A percentile compares a stretch with the other conserved stretches of the same genome.
Evolutionary conservation across 352 stramenopile species (phyloP).

Genomic region (Phytophthora tubulina): DNA sequence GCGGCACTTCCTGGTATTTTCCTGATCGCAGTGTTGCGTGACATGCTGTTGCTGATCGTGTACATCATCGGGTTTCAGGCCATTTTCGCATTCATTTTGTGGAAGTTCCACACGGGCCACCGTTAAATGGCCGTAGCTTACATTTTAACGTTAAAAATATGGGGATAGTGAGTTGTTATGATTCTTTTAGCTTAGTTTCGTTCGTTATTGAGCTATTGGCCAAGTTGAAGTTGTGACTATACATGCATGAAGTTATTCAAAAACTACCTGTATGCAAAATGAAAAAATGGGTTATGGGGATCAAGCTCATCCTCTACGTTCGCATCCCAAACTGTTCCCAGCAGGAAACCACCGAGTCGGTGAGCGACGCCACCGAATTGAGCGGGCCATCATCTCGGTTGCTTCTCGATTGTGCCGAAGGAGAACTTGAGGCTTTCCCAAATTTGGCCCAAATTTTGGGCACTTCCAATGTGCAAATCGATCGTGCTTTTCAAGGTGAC

Average conservation of each 20-base stretch:
- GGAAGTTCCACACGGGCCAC: slow-evolving; percentile 29
- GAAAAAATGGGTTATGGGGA: too few relatives aligned
- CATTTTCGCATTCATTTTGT: slow-evolving; percentile 39
- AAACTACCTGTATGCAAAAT: not conserved
- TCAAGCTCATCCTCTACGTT: not conserved
- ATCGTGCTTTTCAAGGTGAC: slow-evolving; percentile 5
- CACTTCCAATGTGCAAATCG: slow-evolving; percentile 10
- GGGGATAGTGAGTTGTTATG: too few relatives aligned
- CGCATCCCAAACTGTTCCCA: not conserved
- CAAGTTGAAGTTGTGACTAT: slow-evolving; percentile 24
- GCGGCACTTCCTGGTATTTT: slow-evolving; percentile 69
- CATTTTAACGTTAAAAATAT: not conserved
- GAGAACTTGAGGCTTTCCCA: slow-evolving; percentile 9
- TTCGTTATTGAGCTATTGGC: too few relatives aligned
- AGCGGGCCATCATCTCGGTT: not conserved
- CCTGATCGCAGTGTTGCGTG: slow-evolving; percentile 60
- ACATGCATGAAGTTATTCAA: not conserved
- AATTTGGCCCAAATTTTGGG: not conserved
- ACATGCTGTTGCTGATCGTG: slow-evolving; percentile 56
- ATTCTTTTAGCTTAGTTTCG: too few relatives aligned
- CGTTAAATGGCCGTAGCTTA: slow-evolving; percentile 44
- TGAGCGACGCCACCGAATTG: too few relatives aligned
- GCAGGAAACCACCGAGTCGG: too few relatives aligned
- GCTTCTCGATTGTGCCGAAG: not conserved
- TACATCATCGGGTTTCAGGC: slow-evolving; percentile 53